Evolutionary conservation across 2,329 filamentous ascomycete genomes (phyloP).

Genomic region (Colletotrichum camelliae): DNA sequence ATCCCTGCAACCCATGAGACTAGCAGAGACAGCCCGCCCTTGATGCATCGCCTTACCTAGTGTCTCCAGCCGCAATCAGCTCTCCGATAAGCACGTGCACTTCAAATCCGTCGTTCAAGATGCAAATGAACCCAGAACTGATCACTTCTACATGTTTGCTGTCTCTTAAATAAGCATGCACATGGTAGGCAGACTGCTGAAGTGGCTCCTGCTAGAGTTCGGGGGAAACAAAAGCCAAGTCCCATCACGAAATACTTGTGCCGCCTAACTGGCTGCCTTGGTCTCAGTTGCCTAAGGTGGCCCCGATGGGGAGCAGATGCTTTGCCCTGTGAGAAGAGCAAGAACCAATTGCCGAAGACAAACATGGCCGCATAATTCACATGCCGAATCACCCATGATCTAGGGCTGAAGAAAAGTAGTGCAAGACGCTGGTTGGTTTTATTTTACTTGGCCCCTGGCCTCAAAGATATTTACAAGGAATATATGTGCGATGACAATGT

Average conservation of each 20-base stretch:
- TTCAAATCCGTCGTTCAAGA: accelerated
- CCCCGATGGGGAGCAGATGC: neutral
- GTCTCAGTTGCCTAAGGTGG: neutral
- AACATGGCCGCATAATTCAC: neutral
- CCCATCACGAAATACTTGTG: neutral
- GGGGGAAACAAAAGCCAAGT: neutral
- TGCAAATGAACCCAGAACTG: accelerated
- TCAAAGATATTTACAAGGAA: neutral
- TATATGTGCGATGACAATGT: neutral
- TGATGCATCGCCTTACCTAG: neutral
- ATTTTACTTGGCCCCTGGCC: neutral
- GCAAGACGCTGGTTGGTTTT: neutral
- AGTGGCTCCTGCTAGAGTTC: neutral
- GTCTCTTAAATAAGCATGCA: neutral
- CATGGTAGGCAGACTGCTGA: neutral
- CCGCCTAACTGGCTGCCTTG: neutral
- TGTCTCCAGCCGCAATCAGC: neutral
- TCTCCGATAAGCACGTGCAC: neutral
- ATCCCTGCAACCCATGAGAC: neutral
- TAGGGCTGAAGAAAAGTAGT: neutral
- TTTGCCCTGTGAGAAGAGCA: neutral
- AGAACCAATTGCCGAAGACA: neutral
- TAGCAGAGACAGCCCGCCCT: neutral
- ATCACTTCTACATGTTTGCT: accelerated
- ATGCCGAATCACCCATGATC: neutral